Base-by-base conservation (phyloP, 2,329 filamentous ascomycete species). In the Trichoderma simmonsii region DNA sequence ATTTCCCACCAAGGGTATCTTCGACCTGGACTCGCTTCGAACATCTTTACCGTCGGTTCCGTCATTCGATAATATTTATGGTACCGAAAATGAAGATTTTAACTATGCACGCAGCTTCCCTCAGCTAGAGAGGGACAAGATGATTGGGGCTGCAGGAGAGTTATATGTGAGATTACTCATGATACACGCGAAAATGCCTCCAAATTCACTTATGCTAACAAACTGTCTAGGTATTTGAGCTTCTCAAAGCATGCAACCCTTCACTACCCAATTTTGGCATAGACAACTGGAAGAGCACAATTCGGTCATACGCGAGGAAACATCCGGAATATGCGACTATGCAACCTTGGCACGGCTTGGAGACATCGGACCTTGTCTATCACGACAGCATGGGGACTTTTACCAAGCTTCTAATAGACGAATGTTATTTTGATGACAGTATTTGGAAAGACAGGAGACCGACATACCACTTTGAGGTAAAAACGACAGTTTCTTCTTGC, bases 391-490 rank as follows among this genome's bases (percentile, higher is more conserved):
- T 34, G 56, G 56, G 56, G 3, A n/a, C 28, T 18, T 60, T 60
- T 12, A 60, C 56, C 0, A 60, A 34, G 56, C 4, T 60, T 3
- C 28, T 60, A 4, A 60, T 60, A n/a, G 56, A 60, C 5, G 14
- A 21, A 1, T 60, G 56, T 34, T 60, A 60, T 18, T 30, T 60
- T 60, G 28, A 60, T 60, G 56, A 28, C 15, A 60, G 56, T 3
- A 32, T 5, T 21, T 60, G 56, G 56, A 5, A 21, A 1, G 2
- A 60, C 14, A 60, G 56, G 2, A 24, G 28, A 0, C 56, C 28
- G 3, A 76, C 79, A 34, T 87, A 85, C 74, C 84, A 80, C 24
- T 80, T 87, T 12, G 86, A 87, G 73, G 85, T 87, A 26, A 87
- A 87, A 75, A 81, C 83, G 1, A 86, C 85, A 0, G 82, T 80